Conservation (phyloP, 768 basidiomycete genomes). For the Naganishia vaughanmartiniae region DNA sequence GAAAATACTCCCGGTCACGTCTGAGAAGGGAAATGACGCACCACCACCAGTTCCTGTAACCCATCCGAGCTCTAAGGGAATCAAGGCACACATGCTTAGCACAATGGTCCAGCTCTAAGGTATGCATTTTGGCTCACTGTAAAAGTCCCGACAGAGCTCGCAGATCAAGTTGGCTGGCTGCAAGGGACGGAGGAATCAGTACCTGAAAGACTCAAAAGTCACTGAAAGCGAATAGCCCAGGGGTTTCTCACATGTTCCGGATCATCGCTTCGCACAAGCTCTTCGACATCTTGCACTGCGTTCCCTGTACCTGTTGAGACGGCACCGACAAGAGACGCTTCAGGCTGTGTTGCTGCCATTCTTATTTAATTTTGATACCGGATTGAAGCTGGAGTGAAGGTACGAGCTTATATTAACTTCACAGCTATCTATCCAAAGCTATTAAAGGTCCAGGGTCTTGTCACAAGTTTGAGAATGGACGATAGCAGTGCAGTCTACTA, state of each 20-base stretch:
- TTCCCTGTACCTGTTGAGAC: not conserved
- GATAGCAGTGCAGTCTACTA: too few species aligned
- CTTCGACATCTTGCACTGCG: slow-evolving; percentile 35
- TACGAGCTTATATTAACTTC: too few species aligned
- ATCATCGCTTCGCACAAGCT: slow-evolving; percentile 47
- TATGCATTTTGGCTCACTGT: slow-evolving; percentile 54
- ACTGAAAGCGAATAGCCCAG: not conserved
- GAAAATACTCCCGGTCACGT: too few species aligned
- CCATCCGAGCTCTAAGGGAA: slow-evolving; percentile 66
- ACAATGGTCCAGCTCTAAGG: not conserved
- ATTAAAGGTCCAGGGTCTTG: too few species aligned
- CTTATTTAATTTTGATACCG: not conserved
- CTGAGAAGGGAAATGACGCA: slow-evolving; percentile 27
- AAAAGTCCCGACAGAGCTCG: slow-evolving; percentile 78
- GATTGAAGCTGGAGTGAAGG: not conserved
- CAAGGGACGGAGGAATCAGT: slow-evolving; percentile 14
- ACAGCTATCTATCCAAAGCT: too few species aligned
- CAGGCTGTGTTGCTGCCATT: slow-evolving; percentile 13
- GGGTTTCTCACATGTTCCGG: slow-evolving; percentile 56
- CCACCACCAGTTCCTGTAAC: slow-evolving; percentile 78
- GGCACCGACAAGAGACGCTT: slow-evolving; percentile 9
- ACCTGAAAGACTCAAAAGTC: not conserved
- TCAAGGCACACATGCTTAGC: not conserved
- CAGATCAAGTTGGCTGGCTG: slow-evolving; percentile 87
- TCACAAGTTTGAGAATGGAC: too few species aligned